phyloP scores from a whole-genome alignment of 345 rosid genomes.

The Microcos paniculata region DNA sequence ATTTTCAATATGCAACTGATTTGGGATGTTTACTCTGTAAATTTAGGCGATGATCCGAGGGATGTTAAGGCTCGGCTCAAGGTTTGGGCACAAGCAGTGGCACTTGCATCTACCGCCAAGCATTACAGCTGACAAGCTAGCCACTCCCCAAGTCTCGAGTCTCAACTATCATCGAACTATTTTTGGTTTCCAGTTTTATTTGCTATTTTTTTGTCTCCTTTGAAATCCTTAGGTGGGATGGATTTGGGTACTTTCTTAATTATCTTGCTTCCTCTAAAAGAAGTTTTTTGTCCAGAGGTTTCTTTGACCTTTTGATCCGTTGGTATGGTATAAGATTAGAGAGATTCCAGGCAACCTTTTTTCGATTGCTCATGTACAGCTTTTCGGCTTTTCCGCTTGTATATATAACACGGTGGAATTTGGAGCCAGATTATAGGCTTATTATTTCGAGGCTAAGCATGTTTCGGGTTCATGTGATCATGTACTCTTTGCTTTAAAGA shows the following conservation, averaged over 20 bases:
- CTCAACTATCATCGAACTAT: not conserved
- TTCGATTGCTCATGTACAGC: not conserved
- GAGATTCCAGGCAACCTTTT: not conserved
- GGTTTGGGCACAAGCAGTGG: constrained; percentile 98
- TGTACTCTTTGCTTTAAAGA: not conserved
- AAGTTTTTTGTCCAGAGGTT: not conserved
- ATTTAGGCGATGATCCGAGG: constrained; percentile 82
- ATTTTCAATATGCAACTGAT: not conserved
- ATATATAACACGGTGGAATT: constrained; percentile 20
- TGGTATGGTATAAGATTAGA: not conserved
- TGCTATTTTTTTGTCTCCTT: not conserved
- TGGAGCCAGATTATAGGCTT: constrained; percentile 10
- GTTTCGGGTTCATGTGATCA: not conserved
- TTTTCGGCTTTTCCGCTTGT: constrained; percentile 20
- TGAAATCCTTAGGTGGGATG: not conserved
- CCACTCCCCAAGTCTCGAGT: not conserved
- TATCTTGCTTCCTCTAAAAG: constrained; percentile 1
- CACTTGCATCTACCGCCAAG: constrained; percentile 60
- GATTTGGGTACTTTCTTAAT: constrained; percentile 4
- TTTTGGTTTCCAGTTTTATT: constrained; percentile 5
- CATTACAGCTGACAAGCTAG: constrained; percentile 21
- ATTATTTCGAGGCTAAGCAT: not conserved
- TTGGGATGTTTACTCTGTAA: not conserved
- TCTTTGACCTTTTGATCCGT: not conserved
- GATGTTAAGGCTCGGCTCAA: constrained; percentile 92